Base-by-base conservation (phyloP, 306 rosid species). In the Mimosa bimucronata region DNA sequence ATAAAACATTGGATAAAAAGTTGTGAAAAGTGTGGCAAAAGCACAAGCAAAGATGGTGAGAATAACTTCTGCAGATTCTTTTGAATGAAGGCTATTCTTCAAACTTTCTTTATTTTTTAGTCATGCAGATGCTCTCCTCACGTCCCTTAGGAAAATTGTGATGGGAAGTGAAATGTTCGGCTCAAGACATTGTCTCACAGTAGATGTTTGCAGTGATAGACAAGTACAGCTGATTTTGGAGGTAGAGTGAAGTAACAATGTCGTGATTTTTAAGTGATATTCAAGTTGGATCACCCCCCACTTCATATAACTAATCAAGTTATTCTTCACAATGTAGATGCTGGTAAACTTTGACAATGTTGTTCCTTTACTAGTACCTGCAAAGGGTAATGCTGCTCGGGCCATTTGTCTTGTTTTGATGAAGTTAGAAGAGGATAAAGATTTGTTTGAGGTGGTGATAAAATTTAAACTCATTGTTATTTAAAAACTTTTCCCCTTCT, bases 171-270 rank as follows among this genome's bases (percentile, higher is more conserved):
- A 91, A 79, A 80, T 62, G 72, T 87, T 89, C 62, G 88, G 89
- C 79, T 78, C 91, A 79, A 92, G 97, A 80, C 97, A 94, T 52
- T 88, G 89, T 83, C 79, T 93, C 83, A 83, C 82, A 66, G 68
- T 94, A 76, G 97, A 94, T 86, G 92, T 92, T 84, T 94, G 94
- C 86, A 92, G 92, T 34, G 92, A 92, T 71, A 91, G 85, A 60
- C 98, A 94, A 83, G 89, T 83, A 84, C 89, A 86, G 77, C 94
- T 94, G 70, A 84, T 88, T 74, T 69, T 90, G 80, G 91, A 91
- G 98, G 97, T 94, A 83, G 48, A 69, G 41, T 46, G 79, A 44
- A 73, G 74, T 55, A 53, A 68, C 71, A 44, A 46, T 77, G 34
- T 18, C 77, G 7, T 74, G 55, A 58, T 77, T 45, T 48, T 78